phyloP scores from a whole-genome alignment of 1,284 basidiomycete genomes.

The Irpex sp. region DNA sequence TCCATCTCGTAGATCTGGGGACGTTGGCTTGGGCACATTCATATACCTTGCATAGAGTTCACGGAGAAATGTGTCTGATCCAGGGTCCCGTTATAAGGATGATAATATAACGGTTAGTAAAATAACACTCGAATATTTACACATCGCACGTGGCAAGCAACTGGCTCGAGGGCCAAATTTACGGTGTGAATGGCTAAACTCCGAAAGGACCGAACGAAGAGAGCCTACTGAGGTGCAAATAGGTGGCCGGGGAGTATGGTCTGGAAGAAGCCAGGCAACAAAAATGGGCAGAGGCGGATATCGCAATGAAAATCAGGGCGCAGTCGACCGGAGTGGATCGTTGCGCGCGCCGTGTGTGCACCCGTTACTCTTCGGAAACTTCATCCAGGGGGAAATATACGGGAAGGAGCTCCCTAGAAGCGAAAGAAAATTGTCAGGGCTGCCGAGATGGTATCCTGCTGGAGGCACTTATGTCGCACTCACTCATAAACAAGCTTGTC shows the following conservation, averaged over 20 bases:
- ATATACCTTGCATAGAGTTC: too few relatives aligned
- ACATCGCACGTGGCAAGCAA: too few relatives aligned
- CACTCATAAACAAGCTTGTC: conserved; percentile 67
- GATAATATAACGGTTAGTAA: too few relatives aligned
- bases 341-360: neutral
- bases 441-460: neutral
- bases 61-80: too few relatives aligned
- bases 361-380: neutral
- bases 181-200: too few relatives aligned
- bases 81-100: too few relatives aligned
- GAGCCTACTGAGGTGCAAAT: neutral
- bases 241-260: neutral
- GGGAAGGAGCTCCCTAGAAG: conserved; percentile 48
- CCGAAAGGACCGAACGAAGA: neutral
- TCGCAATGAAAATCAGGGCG: neutral
- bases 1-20: too few relatives aligned
- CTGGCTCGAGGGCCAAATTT: too few relatives aligned
- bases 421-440: conserved; percentile 3
- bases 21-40: too few relatives aligned
- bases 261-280: neutral
- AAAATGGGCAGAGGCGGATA: neutral
- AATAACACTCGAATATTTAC: too few relatives aligned
- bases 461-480: conserved; percentile 23
- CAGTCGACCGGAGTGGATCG: neutral
- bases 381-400: conserved; percentile 53